Evolutionary conservation across 768 basidiomycete genomes (phyloP).

Genomic region (Panellus pusillus): DNA sequence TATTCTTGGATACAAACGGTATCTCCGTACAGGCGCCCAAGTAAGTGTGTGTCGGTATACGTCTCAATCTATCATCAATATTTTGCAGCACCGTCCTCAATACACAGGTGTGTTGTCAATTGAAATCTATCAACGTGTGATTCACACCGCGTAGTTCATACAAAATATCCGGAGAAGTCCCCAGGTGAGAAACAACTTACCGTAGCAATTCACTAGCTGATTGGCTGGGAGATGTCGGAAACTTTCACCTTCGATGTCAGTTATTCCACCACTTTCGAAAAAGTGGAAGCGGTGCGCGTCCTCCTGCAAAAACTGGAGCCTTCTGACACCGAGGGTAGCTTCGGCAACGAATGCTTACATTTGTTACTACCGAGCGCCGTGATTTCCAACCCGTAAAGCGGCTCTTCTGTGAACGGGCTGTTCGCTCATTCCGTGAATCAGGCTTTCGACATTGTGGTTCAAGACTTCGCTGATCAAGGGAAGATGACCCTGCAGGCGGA

Average conservation of each 20-base stretch:
- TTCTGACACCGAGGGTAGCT: conserved; percentile 32
- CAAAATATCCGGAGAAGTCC: conserved; percentile 72
- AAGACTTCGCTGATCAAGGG: conserved; percentile 78
- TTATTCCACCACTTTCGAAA: conserved; percentile 77
- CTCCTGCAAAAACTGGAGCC: background rate
- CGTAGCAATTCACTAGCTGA: background rate
- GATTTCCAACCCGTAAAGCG: conserved; percentile 71
- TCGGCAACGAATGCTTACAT: conserved; percentile 76
- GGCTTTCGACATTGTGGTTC: too few species aligned
- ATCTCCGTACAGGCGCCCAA: conserved; percentile 74
- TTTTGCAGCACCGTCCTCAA: conserved; percentile 14
- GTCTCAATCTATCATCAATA: background rate
- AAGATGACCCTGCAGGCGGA: conserved; percentile 71
- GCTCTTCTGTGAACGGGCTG: too few species aligned
- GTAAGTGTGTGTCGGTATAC: background rate
- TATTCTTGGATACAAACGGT: conserved; percentile 63
- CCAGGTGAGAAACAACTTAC: conserved; percentile 41
- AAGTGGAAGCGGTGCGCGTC: conserved; percentile 53
- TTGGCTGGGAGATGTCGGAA: conserved; percentile 60
- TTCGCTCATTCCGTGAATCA: background rate
- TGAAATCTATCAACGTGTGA: background rate
- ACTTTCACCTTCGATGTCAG: conserved; percentile 79
- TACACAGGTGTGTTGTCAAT: background rate
- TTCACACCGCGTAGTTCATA: conserved; percentile 49
- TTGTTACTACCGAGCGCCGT: conserved; percentile 66